phyloP scores from a whole-genome alignment of 352 stramenopile species.

The Pythium graminicola region DNA sequence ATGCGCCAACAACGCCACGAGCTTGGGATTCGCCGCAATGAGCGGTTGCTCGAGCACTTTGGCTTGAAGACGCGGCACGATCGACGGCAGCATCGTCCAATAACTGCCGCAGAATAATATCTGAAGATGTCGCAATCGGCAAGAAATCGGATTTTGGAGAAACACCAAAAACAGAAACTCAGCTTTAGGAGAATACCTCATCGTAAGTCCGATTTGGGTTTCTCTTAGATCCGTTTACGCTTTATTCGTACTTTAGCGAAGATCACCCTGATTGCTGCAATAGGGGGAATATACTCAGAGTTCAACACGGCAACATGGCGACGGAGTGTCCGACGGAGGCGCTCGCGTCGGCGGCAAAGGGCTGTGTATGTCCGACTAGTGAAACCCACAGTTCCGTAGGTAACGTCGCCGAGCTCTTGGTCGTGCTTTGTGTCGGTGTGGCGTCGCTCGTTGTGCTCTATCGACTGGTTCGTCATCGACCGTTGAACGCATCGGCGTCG shows the following conservation, averaged over 20 bases:
- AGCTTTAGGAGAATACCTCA: no score
- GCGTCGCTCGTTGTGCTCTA: constrained; percentile 58
- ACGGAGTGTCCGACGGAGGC: no score
- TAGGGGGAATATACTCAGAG: no score
- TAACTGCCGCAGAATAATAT: no score
- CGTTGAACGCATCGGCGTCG: background rate
- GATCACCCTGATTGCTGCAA: no score
- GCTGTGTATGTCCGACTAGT: no score
- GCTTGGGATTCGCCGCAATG: constrained; percentile 61
- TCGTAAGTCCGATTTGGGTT: background rate
- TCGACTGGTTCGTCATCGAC: constrained; percentile 35
- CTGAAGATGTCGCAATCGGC: no score
- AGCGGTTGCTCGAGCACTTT: constrained; percentile 66
- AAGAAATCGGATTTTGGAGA: background rate
- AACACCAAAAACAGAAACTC: no score
- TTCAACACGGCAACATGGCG: no score
- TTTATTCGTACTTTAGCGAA: no score
- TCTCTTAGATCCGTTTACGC: background rate
- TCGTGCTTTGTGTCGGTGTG: constrained; percentile 57
- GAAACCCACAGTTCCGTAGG: no score
- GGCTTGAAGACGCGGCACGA: constrained; percentile 69
- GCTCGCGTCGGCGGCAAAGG: no score
- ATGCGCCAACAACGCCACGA: constrained; percentile 54
- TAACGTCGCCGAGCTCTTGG: constrained; percentile 46
- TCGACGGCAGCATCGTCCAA: constrained; percentile 54